Base-by-base conservation (phyloP, 768 basidiomycete species). In the Xanthoconium purpureum region DNA sequence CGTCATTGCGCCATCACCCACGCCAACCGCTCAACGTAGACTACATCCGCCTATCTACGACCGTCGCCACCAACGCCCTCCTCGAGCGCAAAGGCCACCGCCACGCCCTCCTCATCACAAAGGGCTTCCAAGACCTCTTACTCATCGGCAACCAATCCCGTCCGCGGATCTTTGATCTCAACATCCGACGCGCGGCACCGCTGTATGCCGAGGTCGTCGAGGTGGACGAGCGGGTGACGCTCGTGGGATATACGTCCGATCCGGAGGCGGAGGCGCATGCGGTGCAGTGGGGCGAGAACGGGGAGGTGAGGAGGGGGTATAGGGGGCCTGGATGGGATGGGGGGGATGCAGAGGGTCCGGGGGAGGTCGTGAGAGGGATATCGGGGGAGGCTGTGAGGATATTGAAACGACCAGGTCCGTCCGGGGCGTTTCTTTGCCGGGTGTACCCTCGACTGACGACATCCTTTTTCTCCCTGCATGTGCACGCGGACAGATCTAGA, bases 111-210 rank as follows among this genome's bases (percentile, higher is more conserved):
- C 75, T 97, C 14, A 96, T 95, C 65, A 98, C 96, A 1, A 84
- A 84, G 57, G 94, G 94, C 0, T 96, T 95, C 79, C 85, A 84
- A 68, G 95, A 97, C 71, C 84, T 98, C 11, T 80, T 98, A 7
- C 79, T 90, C 33, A 98, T 98, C 56, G 93, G 94, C 10, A 97
- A 97, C 70, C 96, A 98, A 70, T 88, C 93, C 17, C 88, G 96
- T 20, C 96, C 96, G 2, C 85, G 84, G 64, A 97, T 98, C 63
- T 98, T 98, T 64, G 95, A 97, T 71, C 79, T 98, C 28, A 90
- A 95, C 64, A 95, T 98, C 68, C 83, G 85, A 28, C 83, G 91
- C 11, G 80, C 88, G 0, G 63, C 80, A 0, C 88, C 91, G 4
- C 75, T 98, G 6, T 98, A 95, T 70, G 82, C 84, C 13, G 76